Base-by-base conservation (phyloP, 345 rosid genomes). In the Citrus unshiu region DNA sequence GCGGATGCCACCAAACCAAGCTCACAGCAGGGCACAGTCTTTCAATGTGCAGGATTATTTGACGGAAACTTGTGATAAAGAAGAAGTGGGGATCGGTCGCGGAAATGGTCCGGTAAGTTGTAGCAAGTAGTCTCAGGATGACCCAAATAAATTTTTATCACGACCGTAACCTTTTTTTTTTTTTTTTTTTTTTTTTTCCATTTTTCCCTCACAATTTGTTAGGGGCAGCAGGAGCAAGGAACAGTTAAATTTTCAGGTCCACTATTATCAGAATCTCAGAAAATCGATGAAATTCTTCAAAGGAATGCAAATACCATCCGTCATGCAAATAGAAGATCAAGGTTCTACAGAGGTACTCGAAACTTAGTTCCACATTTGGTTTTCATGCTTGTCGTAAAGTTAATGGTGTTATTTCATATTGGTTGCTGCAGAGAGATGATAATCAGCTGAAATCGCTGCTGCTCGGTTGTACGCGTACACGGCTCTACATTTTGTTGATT, bases 271-370 rank as follows among this genome's bases (percentile, higher is more conserved):
- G 84, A 89, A 74, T 78, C 91, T 14, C 83, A 80, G 51, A 86
- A 84, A 78, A 76, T 88, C 4, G 90, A 90, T 6, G 83, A 84
- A 72, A 81, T 87, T 63, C 75, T 88, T 75, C 85, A 83, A 73
- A 82, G 87, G 76, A 93, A 90, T 79, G 91, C 86, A 80, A 89
- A 78, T 30, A 89, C 86, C 71, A 91, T 88, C 37, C 86, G 88
- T 21, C 88, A 49, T 40, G 90, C 89, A 30, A 89, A 78, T 51
- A 83, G 86, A 64, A 91, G 84, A 77, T 79, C 95, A 16, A 87
- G 88, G 58, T 68, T 87, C 54, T 83, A 81, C 19, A 68, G 75
- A 69, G 93, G 92, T 88, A 83, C 13, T 58, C 35, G 63, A 76
- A 51, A 65, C 29, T 10, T 37, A 14, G 39, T 39, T 37, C 43